Evolutionary conservation across 768 basidiomycete species (phyloP).

Genomic region (Termitomyces sp.): DNA sequence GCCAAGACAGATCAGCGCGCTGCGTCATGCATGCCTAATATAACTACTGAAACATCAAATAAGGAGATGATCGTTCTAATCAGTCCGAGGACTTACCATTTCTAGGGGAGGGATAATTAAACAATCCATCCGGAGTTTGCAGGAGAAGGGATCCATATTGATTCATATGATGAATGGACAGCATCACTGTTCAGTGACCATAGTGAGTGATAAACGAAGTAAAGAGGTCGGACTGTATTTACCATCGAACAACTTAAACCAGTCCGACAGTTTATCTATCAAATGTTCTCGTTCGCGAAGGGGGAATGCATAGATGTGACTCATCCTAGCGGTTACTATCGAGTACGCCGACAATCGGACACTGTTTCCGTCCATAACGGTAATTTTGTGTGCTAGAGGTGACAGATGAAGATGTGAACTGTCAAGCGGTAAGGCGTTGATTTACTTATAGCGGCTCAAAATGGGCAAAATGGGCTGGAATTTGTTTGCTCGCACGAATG

Average conservation of each 20-base stretch:
- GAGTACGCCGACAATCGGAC: neutral
- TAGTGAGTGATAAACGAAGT: neutral
- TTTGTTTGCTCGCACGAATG: neutral
- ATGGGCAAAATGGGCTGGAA: neutral
- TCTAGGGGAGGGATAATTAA: neutral
- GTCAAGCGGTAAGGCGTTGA: neutral
- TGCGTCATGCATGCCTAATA: neutral
- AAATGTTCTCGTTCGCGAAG: neutral
- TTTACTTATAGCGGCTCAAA: neutral
- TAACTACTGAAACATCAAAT: neutral
- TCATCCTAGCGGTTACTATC: neutral
- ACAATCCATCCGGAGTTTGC: neutral
- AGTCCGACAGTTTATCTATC: neutral
- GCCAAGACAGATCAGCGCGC: neutral
- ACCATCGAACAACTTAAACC: neutral
- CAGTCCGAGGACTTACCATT: neutral
- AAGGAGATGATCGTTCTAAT: neutral
- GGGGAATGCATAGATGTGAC: neutral
- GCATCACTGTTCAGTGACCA: neutral
- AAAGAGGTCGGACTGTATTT: neutral
- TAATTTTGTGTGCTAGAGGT: neutral
- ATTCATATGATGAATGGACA: neutral
- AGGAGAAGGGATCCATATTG: neutral
- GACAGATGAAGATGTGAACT: neutral
- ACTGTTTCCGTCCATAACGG: neutral